Evolutionary conservation across 305 asterid genomes (phyloP).

Genomic region (Fraxinus sp.): DNA sequence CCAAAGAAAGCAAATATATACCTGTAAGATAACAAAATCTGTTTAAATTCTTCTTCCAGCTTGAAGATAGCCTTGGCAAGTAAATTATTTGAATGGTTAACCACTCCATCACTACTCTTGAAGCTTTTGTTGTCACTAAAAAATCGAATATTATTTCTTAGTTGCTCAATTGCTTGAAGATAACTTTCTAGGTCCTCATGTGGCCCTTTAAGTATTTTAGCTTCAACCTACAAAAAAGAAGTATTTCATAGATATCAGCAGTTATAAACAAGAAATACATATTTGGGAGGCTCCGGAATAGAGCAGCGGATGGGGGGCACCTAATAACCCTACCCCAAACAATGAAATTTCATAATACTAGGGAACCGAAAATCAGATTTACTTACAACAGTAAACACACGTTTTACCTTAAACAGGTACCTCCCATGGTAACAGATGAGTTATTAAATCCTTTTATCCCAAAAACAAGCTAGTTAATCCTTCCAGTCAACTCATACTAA

Average conservation of each 20-base stretch:
- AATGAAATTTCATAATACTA: background rate
- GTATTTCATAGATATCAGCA: slow-evolving; percentile 11
- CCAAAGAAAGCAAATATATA: slow-evolving; percentile 24
- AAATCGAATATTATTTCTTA: slow-evolving; percentile 74
- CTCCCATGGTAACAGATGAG: background rate
- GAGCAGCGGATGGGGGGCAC: background rate
- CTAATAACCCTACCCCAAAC: background rate
- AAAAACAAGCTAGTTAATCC: background rate
- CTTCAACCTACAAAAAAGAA: slow-evolving; percentile 69
- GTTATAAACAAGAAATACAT: slow-evolving; percentile 14
- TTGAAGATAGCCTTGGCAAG: slow-evolving; percentile 94
- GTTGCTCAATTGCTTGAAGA: slow-evolving; percentile 89
- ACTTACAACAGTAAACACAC: background rate
- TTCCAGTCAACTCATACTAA: background rate
- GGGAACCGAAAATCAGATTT: background rate
- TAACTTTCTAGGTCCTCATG: slow-evolving; percentile 95
- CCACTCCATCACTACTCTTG: slow-evolving; percentile 94
- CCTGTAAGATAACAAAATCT: slow-evolving; percentile 81
- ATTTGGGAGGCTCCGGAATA: slow-evolving; percentile 12
- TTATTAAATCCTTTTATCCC: background rate
- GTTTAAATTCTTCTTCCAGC: slow-evolving; percentile 95
- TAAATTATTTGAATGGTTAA: slow-evolving; percentile 71
- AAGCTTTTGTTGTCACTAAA: slow-evolving; percentile 87
- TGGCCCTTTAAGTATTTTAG: slow-evolving; percentile 95
- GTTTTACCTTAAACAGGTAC: background rate